Conservation (phyloP, 2,329 filamentous ascomycete species). For the Fusarium buharicum region DNA sequence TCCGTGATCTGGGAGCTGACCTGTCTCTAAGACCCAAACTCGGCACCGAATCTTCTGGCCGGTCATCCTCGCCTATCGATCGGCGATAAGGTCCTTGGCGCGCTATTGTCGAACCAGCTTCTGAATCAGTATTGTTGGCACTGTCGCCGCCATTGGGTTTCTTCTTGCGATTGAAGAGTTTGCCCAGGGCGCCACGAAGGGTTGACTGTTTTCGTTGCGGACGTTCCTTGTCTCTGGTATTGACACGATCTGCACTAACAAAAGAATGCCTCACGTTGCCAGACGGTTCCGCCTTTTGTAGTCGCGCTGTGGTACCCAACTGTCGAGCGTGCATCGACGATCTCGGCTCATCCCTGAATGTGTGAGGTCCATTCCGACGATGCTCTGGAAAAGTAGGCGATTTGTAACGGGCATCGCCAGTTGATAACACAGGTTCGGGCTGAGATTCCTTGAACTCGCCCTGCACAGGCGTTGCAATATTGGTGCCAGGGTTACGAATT, state of each 20-base stretch:
- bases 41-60: conserved; percentile 24
- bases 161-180: conserved; percentile 68
- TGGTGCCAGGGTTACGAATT: conserved; percentile 56
- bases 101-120: conserved; percentile 37
- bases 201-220: conserved; percentile 68
- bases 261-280: conserved; percentile 60
- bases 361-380: conserved; percentile 24
- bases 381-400: conserved; percentile 34
- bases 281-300: conserved; percentile 46
- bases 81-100: conserved; percentile 41
- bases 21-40: conserved; percentile 30
- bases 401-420: conserved; percentile 22
- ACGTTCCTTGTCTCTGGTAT: conserved; percentile 37
- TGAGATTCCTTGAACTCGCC: conserved; percentile 39
- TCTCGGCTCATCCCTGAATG: conserved; percentile 26
- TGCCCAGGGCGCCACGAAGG: conserved; percentile 65
- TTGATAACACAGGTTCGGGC: conserved; percentile 15
- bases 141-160: conserved; percentile 50
- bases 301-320: conserved; percentile 26
- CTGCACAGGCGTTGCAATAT: conserved; percentile 49
- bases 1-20: conserved; percentile 52
- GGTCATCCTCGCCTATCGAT: conserved; percentile 30
- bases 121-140: conserved; percentile 39
- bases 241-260: conserved; percentile 52
- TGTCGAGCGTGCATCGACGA: conserved; percentile 18